Evolutionary conservation across 768 basidiomycete genomes (phyloP).

Genomic region (Tremella mesenterica): DNA sequence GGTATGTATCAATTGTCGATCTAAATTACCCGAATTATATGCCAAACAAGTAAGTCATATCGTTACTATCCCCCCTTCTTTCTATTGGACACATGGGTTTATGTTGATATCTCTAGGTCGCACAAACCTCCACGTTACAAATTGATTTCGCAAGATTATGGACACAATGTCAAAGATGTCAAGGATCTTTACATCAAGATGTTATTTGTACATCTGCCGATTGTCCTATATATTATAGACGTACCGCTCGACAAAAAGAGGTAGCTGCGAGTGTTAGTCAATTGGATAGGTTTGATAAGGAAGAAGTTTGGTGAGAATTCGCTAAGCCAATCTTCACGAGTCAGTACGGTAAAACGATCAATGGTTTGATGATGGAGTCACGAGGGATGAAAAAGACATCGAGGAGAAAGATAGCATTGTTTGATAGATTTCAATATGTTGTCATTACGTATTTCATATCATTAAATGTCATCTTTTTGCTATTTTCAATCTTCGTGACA

Average conservation of each 20-base stretch:
- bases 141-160: slow-evolving; percentile 88
- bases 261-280: slow-evolving; percentile 73
- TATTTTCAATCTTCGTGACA: neutral
- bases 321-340: neutral
- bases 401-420: slow-evolving; percentile 1
- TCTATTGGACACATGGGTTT: neutral
- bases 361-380: slow-evolving; percentile 1
- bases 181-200: slow-evolving; percentile 96
- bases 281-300: slow-evolving; percentile 70
- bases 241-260: slow-evolving; percentile 97
- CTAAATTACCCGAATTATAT: slow-evolving; percentile 77
- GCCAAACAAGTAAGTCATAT: slow-evolving; percentile 68
- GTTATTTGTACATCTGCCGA: slow-evolving; percentile 94
- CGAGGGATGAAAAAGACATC: neutral
- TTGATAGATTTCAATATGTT: neutral
- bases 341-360: neutral
- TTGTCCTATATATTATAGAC: slow-evolving; percentile 97
- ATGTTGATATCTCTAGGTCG: slow-evolving; percentile 45
- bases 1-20: slow-evolving; percentile 86
- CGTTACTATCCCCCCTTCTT: neutral
- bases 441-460: neutral
- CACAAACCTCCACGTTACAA: slow-evolving; percentile 66
- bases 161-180: slow-evolving; percentile 98
- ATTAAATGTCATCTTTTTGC: neutral
- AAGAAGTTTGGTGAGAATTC: slow-evolving; percentile 37